Percentiles rank a stretch among this genome's conserved stretches.
Evolutionary conservation across 1,139 yeast species (phyloP).

Genomic region (Hemisphaericaspora xylanilytica): DNA sequence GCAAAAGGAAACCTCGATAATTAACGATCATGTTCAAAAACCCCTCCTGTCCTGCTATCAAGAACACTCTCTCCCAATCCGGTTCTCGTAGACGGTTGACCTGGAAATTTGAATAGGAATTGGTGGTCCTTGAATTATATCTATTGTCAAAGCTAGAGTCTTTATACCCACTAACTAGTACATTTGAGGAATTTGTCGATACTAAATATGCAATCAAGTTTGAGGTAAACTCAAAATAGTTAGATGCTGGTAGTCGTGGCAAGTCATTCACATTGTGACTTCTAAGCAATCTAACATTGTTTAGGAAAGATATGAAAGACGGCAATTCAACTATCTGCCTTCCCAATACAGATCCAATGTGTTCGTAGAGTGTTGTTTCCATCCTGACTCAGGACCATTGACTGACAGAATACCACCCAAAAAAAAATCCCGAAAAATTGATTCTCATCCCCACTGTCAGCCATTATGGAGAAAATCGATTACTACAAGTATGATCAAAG

Average conservation of each 20-base stretch:
- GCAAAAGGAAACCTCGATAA: constrained; percentile 22
- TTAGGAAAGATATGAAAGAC: constrained; percentile 10
- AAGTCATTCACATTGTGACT: background rate
- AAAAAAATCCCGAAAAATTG: background rate
- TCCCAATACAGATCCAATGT: background rate
- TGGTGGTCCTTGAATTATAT: constrained; percentile 17
- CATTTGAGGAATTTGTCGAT: constrained; percentile 19
- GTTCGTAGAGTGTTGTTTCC: background rate
- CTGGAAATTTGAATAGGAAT: constrained; percentile 25
- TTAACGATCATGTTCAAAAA: constrained; percentile 34
- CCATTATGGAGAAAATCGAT: too few species aligned
- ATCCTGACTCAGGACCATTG: background rate
- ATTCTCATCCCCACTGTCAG: too few species aligned
- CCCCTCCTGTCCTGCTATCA: constrained; percentile 26
- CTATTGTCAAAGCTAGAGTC: constrained; percentile 16
- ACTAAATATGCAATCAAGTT: constrained; percentile 19
- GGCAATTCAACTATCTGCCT: constrained; percentile 6
- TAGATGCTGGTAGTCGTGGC: constrained; percentile 5
- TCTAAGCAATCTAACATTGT: constrained; percentile 4
- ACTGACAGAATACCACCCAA: background rate
- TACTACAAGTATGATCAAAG: constrained; percentile 7
- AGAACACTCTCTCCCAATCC: constrained; percentile 35
- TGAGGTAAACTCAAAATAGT: constrained; percentile 29
- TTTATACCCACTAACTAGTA: constrained; percentile 26
- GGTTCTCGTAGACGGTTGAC: constrained; percentile 31